Conservation (phyloP, 2,329 filamentous ascomycete species). For the Neofusicoccum sp. region DNA sequence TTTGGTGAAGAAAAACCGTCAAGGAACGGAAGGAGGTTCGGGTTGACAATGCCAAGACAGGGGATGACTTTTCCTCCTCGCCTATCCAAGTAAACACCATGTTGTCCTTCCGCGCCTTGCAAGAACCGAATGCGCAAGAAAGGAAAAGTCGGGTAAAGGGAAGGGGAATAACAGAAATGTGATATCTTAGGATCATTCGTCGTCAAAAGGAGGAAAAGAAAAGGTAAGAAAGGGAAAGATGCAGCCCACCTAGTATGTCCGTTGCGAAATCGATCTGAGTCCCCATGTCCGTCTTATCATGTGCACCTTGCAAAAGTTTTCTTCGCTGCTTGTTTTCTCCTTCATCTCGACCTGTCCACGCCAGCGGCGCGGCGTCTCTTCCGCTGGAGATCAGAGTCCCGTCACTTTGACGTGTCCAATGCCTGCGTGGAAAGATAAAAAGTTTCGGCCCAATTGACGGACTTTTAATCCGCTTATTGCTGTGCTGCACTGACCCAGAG, state of each 20-base stretch:
- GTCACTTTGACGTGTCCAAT: not conserved
- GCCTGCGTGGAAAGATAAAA: not conserved
- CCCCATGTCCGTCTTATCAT: not conserved
- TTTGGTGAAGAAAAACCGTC: not conserved
- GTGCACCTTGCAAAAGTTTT: not conserved
- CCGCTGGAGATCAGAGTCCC: not conserved
- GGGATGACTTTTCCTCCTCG: not conserved
- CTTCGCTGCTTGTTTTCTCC: not conserved
- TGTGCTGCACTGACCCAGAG: slow-evolving; percentile 16
- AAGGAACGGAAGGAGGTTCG: not conserved
- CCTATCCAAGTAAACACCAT: slow-evolving; percentile 8
- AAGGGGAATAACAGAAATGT: slow-evolving; percentile 5
- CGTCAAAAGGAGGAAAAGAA: slow-evolving; percentile 13
- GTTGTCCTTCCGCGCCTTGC: not conserved
- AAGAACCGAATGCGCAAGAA: not conserved
- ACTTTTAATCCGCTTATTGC: not conserved
- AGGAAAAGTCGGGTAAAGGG: not conserved
- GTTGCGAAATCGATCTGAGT: slow-evolving; percentile 12
- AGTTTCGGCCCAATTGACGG: not conserved
- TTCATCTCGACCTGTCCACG: not conserved
- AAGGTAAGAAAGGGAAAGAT: slow-evolving; percentile 2
- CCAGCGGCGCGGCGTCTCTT: not conserved
- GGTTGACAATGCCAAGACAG: not conserved
- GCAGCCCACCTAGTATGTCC: slow-evolving; percentile 17
- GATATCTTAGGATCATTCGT: slow-evolving; percentile 17